phyloP scores from a whole-genome alignment of 164 flowering plant genomes.

The Litsea cubeba region DNA sequence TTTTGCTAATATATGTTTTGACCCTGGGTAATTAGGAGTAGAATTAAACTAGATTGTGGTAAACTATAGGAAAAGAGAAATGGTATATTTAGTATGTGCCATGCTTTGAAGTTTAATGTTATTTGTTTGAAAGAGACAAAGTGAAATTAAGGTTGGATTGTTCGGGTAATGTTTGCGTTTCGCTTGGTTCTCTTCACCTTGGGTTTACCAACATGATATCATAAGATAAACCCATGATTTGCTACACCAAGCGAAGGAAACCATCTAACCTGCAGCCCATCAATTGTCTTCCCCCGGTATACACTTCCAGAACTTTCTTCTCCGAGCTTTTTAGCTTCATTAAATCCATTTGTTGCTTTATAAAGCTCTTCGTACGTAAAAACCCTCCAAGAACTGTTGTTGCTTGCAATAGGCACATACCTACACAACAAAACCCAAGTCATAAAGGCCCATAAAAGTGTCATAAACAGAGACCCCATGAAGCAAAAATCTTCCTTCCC shows the following conservation, averaged over 20 bases:
- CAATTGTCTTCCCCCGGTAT: slow-evolving; percentile 65
- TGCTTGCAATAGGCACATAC: slow-evolving; percentile 9
- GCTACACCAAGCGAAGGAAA: not conserved
- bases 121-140: no score
- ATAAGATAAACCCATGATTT: no score
- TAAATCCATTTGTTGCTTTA: slow-evolving; percentile 65
- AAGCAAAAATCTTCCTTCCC: not conserved
- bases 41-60: no score
- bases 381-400: slow-evolving; percentile 46
- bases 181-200: no score
- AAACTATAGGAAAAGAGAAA: no score
- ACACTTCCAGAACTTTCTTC: slow-evolving; percentile 89
- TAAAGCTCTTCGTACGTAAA: slow-evolving; percentile 67
- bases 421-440: slow-evolving; percentile 19
- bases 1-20: no score
- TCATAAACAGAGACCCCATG: not conserved
- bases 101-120: no score
- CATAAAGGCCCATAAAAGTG: not conserved
- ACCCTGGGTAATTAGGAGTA: no score
- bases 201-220: no score
- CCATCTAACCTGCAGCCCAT: slow-evolving; percentile 63
- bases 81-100: no score
- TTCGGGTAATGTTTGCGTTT: no score
- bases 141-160: no score
- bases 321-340: slow-evolving; percentile 66